Evolutionary conservation across 306 rosid species (phyloP), one percentile per base, ranked within the genome.

Genomic region (Urtica urens): DNA sequence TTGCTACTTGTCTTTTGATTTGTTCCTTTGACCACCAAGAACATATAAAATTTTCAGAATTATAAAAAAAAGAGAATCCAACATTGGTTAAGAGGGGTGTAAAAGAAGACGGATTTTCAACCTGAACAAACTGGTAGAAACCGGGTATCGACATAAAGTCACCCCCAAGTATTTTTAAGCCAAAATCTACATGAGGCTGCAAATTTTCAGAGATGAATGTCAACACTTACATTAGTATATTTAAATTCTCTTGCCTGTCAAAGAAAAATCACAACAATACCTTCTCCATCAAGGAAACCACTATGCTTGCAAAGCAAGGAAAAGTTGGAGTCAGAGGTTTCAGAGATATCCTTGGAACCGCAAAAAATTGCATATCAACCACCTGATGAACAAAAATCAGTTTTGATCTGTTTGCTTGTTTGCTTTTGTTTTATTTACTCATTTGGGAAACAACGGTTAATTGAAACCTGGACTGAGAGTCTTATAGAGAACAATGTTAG

Each of bases 131-230:
- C 58, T 70, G 73, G 62, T 88, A 79, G 44, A 88, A 71, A 59
- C 95, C 95, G 8, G 93, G 95, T 57, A 88, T 79, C 44, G 95
- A 68, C 97, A 88, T 84, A 59, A 79, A 20, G 65, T 88, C 97
- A 56, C 80, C 97, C 74, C 97, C 97, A 41, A 72, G 63, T 74
- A 88, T 51, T 42, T 72, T 75, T 72, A 84, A 39, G 52, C 95
- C 97, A 41, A 88, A 88, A 63, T 88, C 97, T 35, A 88, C 75
- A 49, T 74, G 90, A 22, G 93, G 97, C 97, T 88, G 82, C 63
- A 76, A 23, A n/a, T n/a, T n/a, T n/a, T n/a, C n/a, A n/a, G n/a
- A n/a, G n/a, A n/a, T n/a, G n/a, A n/a, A n/a, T n/a, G n/a, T n/a
- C n/a, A n/a, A n/a, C n/a, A n/a, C n/a, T n/a, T n/a, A n/a, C n/a